Evolutionary conservation across 768 basidiomycete genomes (phyloP), one percentile per base, ranked within the genome.

Genomic region (Pleurotus djamor): DNA sequence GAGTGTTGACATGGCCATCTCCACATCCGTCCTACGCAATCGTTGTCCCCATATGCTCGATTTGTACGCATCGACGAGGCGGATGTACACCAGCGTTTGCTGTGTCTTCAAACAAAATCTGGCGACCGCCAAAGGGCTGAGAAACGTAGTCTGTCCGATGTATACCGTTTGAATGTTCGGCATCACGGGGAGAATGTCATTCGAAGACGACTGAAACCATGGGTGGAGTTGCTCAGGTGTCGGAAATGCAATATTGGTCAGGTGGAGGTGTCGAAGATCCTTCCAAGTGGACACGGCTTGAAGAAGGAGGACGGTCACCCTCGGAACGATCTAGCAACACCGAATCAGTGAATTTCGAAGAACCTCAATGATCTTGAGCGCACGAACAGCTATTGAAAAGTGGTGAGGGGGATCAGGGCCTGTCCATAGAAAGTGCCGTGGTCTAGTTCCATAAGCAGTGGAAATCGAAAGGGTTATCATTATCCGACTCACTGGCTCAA

Each of bases 341-440:
- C 32, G 33, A n/a, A n/a, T 17, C 10, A 45, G 48, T 4, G 8
- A 17, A 33, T 32, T 52, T 52, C 9, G 35, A 37, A 36, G 4
- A 13, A n/a, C 37, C 5, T 16, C 16, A n/a, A 5, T 13, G 4
- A 28, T 45, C 14, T 7, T 13, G 38, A 7, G 35, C 35, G 33
- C 33, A 75, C 81, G 63, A 64, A 86, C 86, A 34, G 84, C 83
- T n/a, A 74, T 83, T 0, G 84, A 84, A 64, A 85, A 83, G 63
- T 86, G 82, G 59, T 87, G 84, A 10, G 78, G 79, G 28, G 84
- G 84, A 64, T 85, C 84, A 4, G 83, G 84, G 3, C 84, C 82
- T n/a, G 72, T 79, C 86, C 86, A 87, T 17, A 70, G 70, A 63
- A 86, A 85, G 17, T 62, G 66, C 48, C 69, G 71, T 36, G 83